These are phyloP conservation scores for Blastobotrys niveus DNA, from an alignment of 1,139 yeast species.

Conservation along the genomic window DNA sequence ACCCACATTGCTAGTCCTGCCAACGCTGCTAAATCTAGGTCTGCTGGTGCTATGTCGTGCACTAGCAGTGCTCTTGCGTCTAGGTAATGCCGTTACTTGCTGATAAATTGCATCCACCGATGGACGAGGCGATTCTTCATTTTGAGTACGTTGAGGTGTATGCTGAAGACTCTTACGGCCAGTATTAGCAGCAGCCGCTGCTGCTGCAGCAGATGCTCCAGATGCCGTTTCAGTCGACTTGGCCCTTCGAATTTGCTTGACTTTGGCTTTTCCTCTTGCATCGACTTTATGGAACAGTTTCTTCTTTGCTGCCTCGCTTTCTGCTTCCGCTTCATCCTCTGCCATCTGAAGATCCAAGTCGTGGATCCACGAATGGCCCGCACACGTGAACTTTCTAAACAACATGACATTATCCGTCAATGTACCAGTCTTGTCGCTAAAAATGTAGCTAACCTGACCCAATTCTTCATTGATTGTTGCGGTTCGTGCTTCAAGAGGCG, in stretches of 20 bases:
- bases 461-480: constrained; percentile 93
- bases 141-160: too few relatives aligned
- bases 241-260: constrained; percentile 5
- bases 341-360: constrained; percentile 50
- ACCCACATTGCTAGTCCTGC: not conserved
- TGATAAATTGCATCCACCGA: constrained; percentile 31
- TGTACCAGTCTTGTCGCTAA: constrained; percentile 97
- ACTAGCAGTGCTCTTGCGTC: constrained; percentile 34
- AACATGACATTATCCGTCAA: constrained; percentile 51
- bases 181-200: too few relatives aligned
- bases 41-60: constrained; percentile 39
- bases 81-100: constrained; percentile 34
- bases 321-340: too few relatives aligned
- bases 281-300: constrained; percentile 8
- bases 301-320: too few relatives aligned
- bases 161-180: not conserved
- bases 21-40: constrained; percentile 3
- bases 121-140: constrained; percentile 19
- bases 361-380: constrained; percentile 89
- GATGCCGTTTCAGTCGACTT: too few relatives aligned
- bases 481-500: constrained; percentile 92
- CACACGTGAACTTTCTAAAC: constrained; percentile 38
- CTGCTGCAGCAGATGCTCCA: too few relatives aligned
- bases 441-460: constrained; percentile 92
- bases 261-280: constrained; percentile 2